Conservation (phyloP, 179 eudicot species). For the Beta lomatogona region DNA sequence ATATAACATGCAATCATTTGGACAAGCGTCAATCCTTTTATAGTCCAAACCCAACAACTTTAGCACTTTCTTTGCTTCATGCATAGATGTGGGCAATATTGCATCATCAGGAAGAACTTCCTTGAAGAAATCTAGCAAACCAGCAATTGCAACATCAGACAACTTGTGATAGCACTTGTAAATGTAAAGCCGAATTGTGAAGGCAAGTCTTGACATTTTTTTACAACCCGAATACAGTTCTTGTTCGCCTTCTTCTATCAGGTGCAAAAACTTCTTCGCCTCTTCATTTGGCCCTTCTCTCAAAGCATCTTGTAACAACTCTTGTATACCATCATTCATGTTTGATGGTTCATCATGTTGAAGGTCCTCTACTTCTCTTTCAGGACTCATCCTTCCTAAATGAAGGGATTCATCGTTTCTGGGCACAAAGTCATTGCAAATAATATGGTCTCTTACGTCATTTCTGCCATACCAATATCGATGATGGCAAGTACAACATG, state of each 20-base stretch:
- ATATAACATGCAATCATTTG: too few species aligned
- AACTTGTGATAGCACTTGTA: conserved; percentile 9
- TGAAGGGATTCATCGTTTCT: background rate
- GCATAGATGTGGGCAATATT: background rate
- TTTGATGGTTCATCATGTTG: background rate
- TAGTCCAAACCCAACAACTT: background rate
- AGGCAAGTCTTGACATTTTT: background rate
- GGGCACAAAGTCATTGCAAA: background rate
- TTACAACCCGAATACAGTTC: background rate
- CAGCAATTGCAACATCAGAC: background rate
- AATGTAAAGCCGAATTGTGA: background rate
- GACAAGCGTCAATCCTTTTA: background rate
- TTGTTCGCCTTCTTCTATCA: background rate
- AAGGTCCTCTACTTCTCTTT: background rate
- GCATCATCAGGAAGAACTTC: background rate
- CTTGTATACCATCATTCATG: background rate
- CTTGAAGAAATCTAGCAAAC: background rate
- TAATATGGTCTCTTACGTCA: background rate
- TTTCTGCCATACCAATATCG: background rate
- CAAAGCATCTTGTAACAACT: background rate
- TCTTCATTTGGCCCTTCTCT: background rate
- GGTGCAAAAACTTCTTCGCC: background rate
- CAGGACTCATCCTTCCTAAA: background rate
- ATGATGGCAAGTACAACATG: background rate
- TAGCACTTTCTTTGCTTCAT: background rate